A percentile compares a stretch with the other conserved stretches of the same genome.
Evolutionary conservation across 352 stramenopile genomes (phyloP).

Genomic region (Thalassiosira mediterranea): DNA sequence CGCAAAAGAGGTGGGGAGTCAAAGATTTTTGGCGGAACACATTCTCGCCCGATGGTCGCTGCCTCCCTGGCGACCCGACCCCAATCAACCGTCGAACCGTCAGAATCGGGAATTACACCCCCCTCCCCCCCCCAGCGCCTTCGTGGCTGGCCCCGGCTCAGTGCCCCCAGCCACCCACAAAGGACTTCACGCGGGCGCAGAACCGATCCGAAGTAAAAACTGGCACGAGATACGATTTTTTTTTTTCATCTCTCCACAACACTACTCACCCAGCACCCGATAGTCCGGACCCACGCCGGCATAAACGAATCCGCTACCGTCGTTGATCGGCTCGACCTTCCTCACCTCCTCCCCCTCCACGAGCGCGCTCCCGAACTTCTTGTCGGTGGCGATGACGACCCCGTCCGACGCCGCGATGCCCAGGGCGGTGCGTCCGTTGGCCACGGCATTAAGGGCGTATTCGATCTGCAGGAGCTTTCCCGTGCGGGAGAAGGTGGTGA

Average conservation of each 20-base stretch:
- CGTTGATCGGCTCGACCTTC: conserved; percentile 95
- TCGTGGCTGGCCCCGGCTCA: too few relatives aligned
- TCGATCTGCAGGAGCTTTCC: conserved; percentile 99
- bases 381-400: conserved; percentile 99
- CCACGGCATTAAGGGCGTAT: conserved; percentile 98
- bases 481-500: conserved; percentile 99
- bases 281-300: conserved; percentile 98
- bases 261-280: conserved; percentile 92
- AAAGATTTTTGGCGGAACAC: too few relatives aligned
- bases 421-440: conserved; percentile 92
- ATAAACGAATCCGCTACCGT: conserved; percentile 93
- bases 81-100: background rate
- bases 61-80: too few relatives aligned
- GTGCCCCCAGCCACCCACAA: too few relatives aligned
- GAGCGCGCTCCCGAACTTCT: conserved; percentile 94
- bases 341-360: conserved; percentile 94
- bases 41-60: too few relatives aligned
- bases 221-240: too few relatives aligned
- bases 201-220: too few relatives aligned
- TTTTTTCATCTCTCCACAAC: too few relatives aligned
- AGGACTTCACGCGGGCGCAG: too few relatives aligned
- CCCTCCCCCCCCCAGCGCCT: too few relatives aligned
- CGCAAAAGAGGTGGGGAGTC: too few relatives aligned
- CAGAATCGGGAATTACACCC: background rate
- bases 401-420: conserved; percentile 98